Evolutionary conservation across 345 rosid genomes (phyloP).

Genomic region (Salix dunnii): DNA sequence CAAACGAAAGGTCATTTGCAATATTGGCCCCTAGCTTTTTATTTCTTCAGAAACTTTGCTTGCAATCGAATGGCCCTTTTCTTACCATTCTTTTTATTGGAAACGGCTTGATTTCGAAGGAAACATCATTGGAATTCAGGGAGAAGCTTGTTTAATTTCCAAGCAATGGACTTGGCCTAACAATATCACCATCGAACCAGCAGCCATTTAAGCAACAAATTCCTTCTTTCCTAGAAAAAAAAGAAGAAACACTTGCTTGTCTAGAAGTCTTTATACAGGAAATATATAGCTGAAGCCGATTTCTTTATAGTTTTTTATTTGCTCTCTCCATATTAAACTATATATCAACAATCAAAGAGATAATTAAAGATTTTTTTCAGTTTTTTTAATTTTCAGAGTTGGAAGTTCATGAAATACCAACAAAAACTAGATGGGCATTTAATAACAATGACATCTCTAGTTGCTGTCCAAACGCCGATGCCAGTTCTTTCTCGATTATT

Average conservation of each 20-base stretch:
- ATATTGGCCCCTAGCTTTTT: not conserved
- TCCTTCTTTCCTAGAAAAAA: not conserved
- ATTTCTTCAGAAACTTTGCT: not conserved
- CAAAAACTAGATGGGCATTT: not conserved
- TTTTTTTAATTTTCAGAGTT: too few species aligned
- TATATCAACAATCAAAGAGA: too few species aligned
- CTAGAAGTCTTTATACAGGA: not conserved
- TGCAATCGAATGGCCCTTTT: not conserved
- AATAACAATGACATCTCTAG: not conserved
- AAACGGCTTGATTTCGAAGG: slow-evolving; percentile 7
- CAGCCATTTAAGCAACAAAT: not conserved
- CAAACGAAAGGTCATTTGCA: too few species aligned
- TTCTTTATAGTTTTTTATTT: too few species aligned
- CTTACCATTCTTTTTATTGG: not conserved
- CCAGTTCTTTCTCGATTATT: not conserved
- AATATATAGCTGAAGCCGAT: not conserved
- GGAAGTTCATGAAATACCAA: slow-evolving; percentile 1
- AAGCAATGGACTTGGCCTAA: not conserved
- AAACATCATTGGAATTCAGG: not conserved
- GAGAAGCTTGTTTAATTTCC: not conserved
- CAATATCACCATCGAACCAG: not conserved
- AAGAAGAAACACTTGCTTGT: not conserved
- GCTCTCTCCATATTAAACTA: too few species aligned
- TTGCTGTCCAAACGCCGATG: not conserved
- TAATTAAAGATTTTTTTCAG: too few species aligned